These are phyloP conservation scores for Fusarium vanettenii DNA, from an alignment of 2,329 filamentous ascomycete species.

Conservation along the genomic window DNA sequence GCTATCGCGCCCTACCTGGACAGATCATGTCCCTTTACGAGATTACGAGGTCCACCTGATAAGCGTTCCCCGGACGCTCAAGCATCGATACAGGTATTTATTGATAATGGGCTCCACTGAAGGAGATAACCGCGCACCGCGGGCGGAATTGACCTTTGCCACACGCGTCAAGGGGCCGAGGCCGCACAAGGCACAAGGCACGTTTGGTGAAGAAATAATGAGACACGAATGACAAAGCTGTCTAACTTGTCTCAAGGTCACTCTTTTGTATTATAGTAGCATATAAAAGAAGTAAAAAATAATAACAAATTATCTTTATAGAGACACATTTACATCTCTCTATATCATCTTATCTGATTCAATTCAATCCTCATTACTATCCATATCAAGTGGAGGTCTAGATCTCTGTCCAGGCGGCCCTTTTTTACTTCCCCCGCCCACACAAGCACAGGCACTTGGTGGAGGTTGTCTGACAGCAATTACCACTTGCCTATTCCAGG, in stretches of 20 bases:
- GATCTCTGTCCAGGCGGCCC: not conserved
- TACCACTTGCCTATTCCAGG: not conserved
- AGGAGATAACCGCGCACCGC: conserved; percentile 39
- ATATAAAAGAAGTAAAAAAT: not conserved
- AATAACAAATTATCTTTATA: not conserved
- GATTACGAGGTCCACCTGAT: not conserved
- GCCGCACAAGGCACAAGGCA: not conserved
- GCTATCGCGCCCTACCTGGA: not conserved
- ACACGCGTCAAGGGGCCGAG: conserved; percentile 19
- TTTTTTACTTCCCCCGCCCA: not conserved
- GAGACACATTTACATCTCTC: not conserved
- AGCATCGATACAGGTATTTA: conserved; percentile 8
- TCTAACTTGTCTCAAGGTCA: not conserved
- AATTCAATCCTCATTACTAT: not conserved
- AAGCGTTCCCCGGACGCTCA: not conserved
- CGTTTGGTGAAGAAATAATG: not conserved
- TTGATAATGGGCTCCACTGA: conserved; percentile 30
- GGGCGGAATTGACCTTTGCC: not conserved
- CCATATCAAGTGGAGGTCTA: not conserved
- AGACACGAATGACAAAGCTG: not conserved
- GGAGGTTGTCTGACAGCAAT: not conserved
- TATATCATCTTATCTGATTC: not conserved
- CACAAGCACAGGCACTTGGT: not conserved
- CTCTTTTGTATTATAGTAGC: not conserved
- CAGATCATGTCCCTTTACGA: not conserved